Percentiles rank a stretch among this genome's conserved stretches.
Conservation (phyloP, 331 rosid genomes). For the Saraca asoca region DNA sequence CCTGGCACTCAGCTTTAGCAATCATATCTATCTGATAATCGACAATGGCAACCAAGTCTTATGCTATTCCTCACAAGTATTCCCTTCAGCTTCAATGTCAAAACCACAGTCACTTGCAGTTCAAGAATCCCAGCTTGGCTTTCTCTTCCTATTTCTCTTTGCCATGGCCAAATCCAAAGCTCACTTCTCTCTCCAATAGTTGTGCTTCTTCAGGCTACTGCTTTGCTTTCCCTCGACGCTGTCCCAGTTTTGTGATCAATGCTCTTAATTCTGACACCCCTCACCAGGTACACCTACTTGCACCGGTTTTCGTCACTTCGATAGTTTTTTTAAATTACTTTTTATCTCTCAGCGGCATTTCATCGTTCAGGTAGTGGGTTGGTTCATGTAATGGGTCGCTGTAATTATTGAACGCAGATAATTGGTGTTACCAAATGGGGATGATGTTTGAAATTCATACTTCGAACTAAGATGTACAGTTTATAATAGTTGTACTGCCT, state of each 20-base stretch:
- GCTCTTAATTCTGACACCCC: constrained; percentile 59
- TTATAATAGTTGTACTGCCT: background rate
- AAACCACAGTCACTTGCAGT: background rate
- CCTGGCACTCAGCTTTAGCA: too few species aligned
- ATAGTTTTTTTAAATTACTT: background rate
- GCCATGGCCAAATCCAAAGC: constrained; percentile 16
- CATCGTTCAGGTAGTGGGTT: background rate
- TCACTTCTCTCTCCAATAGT: constrained; percentile 13
- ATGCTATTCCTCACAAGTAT: too few species aligned
- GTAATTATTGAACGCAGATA: background rate
- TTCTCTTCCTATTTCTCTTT: background rate
- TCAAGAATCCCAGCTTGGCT: constrained; percentile 1
- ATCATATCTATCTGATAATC: too few species aligned
- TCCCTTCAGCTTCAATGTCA: too few species aligned
- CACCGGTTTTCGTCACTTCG: background rate
- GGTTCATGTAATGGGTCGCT: background rate
- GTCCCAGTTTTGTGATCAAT: constrained; percentile 31
- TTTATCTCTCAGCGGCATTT: background rate
- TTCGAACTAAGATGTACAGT: background rate
- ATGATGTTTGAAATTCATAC: background rate
- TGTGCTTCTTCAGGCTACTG: constrained; percentile 15
- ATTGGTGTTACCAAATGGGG: background rate
- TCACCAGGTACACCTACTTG: constrained; percentile 47
- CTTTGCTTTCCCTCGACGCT: constrained; percentile 32
- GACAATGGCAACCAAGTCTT: too few species aligned